Percentiles rank a stretch among this genome's conserved stretches.
These are phyloP conservation scores for Lupinus albus DNA, from an alignment of 306 rosid genomes.

Conservation along the genomic window DNA sequence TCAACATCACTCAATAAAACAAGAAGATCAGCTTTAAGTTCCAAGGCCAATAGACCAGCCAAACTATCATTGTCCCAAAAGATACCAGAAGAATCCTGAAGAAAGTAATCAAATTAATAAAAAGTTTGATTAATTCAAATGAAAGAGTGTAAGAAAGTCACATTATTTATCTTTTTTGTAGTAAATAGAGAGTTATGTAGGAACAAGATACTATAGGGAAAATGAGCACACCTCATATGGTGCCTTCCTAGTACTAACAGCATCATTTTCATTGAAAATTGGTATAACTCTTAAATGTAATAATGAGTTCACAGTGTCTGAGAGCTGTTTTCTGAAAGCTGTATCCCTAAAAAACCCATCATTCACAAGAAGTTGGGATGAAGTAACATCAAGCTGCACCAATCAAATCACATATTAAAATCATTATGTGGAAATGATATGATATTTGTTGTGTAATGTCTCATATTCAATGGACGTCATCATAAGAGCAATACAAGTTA, in stretches of 20 bases:
- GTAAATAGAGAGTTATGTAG: not conserved
- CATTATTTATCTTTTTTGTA: not conserved
- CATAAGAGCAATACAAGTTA: too few species aligned
- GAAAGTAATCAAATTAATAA: not conserved
- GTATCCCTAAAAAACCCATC: slow-evolving; percentile 69
- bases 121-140: not conserved
- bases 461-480: too few species aligned
- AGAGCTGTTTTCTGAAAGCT: slow-evolving; percentile 72
- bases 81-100: slow-evolving; percentile 89
- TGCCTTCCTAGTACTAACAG: slow-evolving; percentile 86
- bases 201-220: slow-evolving; percentile 1
- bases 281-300: slow-evolving; percentile 73
- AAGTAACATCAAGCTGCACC: slow-evolving; percentile 89
- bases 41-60: slow-evolving; percentile 77
- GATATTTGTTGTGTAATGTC: too few species aligned
- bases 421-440: slow-evolving; percentile 13
- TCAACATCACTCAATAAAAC: slow-evolving; percentile 92
- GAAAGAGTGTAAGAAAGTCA: not conserved
- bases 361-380: slow-evolving; percentile 92
- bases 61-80: slow-evolving; percentile 95
- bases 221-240: slow-evolving; percentile 68
- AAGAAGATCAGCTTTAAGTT: slow-evolving; percentile 86
- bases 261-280: slow-evolving; percentile 90
- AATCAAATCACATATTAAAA: slow-evolving; percentile 32
- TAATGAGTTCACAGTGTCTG: slow-evolving; percentile 73